phyloP scores from a whole-genome alignment of 371 early-diverging fungal genomes.

The Batkoa obscura region DNA sequence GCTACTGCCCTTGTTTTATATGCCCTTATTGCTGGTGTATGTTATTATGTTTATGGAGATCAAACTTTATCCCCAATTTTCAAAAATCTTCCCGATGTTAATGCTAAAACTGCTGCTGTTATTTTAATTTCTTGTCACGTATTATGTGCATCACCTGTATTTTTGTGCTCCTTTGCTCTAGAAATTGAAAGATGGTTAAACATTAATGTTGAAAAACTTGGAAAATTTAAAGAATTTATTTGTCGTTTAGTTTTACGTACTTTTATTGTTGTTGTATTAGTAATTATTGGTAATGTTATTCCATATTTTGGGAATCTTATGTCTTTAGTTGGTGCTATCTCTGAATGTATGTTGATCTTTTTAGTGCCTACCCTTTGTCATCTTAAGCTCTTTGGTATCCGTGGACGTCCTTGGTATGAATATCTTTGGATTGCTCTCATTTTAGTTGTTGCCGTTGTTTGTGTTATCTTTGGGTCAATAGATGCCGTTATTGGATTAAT shows the following conservation, averaged over 20 bases:
- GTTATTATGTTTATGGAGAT: conserved; percentile 65
- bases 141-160: conserved; percentile 53
- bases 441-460: conserved; percentile 42
- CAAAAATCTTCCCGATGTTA: conserved; percentile 41
- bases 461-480: conserved; percentile 50
- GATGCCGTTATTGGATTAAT: conserved; percentile 36
- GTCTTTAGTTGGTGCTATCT: conserved; percentile 61
- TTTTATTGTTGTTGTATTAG: conserved; percentile 28
- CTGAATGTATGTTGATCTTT: conserved; percentile 57
- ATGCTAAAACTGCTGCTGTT: conserved; percentile 36
- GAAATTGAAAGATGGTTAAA: conserved; percentile 49
- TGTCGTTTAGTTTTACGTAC: conserved; percentile 31
- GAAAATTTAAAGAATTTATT: conserved; percentile 22
- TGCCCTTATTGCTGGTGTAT: conserved; percentile 46
- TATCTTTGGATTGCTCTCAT: conserved; percentile 32
- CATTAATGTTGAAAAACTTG: conserved; percentile 35
- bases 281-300: conserved; percentile 36
- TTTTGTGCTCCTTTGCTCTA: conserved; percentile 60
- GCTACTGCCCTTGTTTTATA: conserved; percentile 54
- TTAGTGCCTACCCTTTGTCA: conserved; percentile 67
- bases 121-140: conserved; percentile 69
- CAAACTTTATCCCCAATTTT: conserved; percentile 47
- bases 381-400: conserved; percentile 45
- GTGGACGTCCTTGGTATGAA: conserved; percentile 29
- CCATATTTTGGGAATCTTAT: conserved; percentile 65